A percentile compares a stretch with the other conserved stretches of the same genome.
These are phyloP conservation scores for Biscogniauxia mediterranea DNA, from an alignment of 2,329 filamentous ascomycete genomes.

Conservation along the genomic window DNA sequence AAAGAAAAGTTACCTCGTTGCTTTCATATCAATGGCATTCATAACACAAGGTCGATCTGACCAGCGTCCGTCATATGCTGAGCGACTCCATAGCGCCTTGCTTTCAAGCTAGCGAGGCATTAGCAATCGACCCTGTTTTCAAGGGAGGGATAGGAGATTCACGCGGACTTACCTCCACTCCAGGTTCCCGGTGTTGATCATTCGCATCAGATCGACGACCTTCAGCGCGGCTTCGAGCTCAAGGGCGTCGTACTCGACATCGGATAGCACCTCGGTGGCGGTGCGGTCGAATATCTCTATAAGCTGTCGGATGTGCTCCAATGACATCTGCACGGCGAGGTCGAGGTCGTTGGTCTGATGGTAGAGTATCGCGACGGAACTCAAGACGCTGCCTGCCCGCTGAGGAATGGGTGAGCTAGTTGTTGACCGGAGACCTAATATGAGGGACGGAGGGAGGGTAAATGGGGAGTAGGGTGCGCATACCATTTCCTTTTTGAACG, in stretches of 20 bases:
- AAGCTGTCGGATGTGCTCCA: slow-evolving; percentile 21
- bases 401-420: slow-evolving; percentile 2
- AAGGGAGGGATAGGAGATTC: neutral
- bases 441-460: neutral
- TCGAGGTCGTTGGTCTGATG: slow-evolving; percentile 23
- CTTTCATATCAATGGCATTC: slow-evolving; percentile 3
- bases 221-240: slow-evolving; percentile 21
- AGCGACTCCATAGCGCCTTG: slow-evolving; percentile 23
- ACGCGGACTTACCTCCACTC: slow-evolving; percentile 25
- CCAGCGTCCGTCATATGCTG: slow-evolving; percentile 16
- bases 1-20: neutral
- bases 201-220: slow-evolving; percentile 22
- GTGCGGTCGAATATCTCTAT: slow-evolving; percentile 25
- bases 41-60: slow-evolving; percentile 21
- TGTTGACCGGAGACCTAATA: neutral
- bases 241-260: slow-evolving; percentile 1
- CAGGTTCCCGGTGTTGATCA: slow-evolving; percentile 27
- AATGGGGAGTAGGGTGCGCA: neutral
- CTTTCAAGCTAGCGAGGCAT: slow-evolving; percentile 13
- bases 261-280: slow-evolving; percentile 18
- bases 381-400: slow-evolving; percentile 27
- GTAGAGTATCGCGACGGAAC: slow-evolving; percentile 30
- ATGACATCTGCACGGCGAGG: slow-evolving; percentile 26
- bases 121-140: neutral
- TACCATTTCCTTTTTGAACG: slow-evolving; percentile 31